phyloP scores from a whole-genome alignment of 176 grass and related monocot species.

The Triticum urartu region DNA sequence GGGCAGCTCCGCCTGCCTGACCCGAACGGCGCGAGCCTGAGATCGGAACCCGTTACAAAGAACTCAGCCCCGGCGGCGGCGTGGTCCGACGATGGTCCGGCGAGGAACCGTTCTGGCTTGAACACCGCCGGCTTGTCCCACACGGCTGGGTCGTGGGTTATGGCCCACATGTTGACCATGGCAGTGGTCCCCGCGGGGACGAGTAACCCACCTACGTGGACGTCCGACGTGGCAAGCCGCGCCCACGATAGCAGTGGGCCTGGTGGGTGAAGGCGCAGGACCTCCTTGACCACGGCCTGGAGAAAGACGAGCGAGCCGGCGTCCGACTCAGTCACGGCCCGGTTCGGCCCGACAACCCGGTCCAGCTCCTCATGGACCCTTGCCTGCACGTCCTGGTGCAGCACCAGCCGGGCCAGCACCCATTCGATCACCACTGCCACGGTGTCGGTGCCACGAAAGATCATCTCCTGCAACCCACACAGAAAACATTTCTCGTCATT shows the following conservation, averaged over 20 bases:
- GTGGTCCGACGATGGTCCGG: background rate
- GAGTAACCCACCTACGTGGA: conserved; percentile 27
- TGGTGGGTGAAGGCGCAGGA: conserved; percentile 72
- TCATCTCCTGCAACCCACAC: conserved; percentile 58
- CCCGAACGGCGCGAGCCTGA: conserved; percentile 77
- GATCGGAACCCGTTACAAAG: conserved; percentile 48
- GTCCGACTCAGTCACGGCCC: conserved; percentile 35
- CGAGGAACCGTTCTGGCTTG: conserved; percentile 46
- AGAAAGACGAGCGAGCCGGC: conserved; percentile 44
- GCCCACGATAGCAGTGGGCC: conserved; percentile 88
- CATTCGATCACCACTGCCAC: conserved; percentile 83
- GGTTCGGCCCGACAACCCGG: conserved; percentile 39
- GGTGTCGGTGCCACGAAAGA: conserved; percentile 88
- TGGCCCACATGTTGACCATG: conserved; percentile 98
- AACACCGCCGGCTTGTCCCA: conserved; percentile 51
- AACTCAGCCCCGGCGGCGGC: conserved; percentile 4
- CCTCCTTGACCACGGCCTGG: conserved; percentile 68
- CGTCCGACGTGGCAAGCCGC: conserved; percentile 62
- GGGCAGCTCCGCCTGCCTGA: conserved; percentile 69
- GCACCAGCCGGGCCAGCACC: conserved; percentile 55
- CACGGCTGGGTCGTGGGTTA: conserved; percentile 50
- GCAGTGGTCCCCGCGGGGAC: conserved; percentile 65
- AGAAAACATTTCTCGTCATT: background rate
- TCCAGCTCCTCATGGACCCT: conserved; percentile 67
- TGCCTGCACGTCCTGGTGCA: conserved; percentile 64